Conservation (phyloP, 768 basidiomycete genomes). For the Dioszegia hungarica region DNA sequence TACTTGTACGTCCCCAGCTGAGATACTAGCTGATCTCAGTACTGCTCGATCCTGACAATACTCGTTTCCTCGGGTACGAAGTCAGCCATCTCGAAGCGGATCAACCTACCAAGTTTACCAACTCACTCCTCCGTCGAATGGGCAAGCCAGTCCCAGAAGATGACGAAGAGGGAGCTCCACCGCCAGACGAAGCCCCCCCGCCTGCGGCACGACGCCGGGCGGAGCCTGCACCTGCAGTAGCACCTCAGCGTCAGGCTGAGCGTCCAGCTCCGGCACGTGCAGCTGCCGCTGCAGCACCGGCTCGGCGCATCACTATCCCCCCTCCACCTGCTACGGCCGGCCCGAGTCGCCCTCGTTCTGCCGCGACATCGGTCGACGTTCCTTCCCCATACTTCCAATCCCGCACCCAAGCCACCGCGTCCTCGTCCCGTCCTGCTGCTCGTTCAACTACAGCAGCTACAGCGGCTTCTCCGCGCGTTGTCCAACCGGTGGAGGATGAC, state of each 20-base stretch:
- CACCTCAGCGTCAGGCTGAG: no score
- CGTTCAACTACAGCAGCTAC: not conserved
- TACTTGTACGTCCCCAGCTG: slow-evolving; percentile 45
- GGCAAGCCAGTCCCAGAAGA: slow-evolving; percentile 52
- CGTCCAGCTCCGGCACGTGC: no score
- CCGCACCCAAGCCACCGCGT: not conserved
- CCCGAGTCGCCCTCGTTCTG: not conserved
- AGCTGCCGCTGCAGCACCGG: not conserved
- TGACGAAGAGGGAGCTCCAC: not conserved
- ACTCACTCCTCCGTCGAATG: slow-evolving; percentile 60
- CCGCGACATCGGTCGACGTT: not conserved
- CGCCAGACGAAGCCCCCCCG: not conserved
- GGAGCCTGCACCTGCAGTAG: not conserved
- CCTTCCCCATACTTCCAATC: not conserved
- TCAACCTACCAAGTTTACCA: slow-evolving; percentile 60
- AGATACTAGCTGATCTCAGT: slow-evolving; percentile 47
- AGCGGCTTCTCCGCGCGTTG: not conserved
- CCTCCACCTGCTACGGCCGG: not conserved
- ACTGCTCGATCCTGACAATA: slow-evolving; percentile 67
- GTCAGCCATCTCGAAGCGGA: slow-evolving; percentile 63
- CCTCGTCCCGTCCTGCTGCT: not conserved
- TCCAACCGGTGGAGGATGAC: slow-evolving; percentile 1
- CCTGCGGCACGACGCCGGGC: not conserved
- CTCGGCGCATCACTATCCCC: not conserved
- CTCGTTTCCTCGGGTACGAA: slow-evolving; percentile 52